Base-by-base conservation (phyloP, 371 early-diverging fungal genomes). In the Mucor velutinosus region DNA sequence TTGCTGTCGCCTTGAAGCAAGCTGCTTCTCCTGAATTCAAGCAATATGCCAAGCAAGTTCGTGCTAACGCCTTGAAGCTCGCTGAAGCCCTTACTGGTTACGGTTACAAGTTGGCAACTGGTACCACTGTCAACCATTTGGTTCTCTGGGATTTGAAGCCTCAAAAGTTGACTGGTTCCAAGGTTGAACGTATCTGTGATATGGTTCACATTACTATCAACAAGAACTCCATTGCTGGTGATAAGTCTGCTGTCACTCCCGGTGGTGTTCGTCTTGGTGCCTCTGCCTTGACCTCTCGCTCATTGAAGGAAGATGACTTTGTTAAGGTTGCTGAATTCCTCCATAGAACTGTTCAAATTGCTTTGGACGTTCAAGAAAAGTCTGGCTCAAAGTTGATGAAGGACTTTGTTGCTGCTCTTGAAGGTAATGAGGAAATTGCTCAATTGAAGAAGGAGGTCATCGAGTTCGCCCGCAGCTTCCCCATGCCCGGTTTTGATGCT, bases 201-300 rank as follows among this genome's bases (percentile, higher is more conserved):
- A 80, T 96, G 61, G 94, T 88, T 74, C 97, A 97, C 78, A 95
- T 99, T 75, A 94, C 97, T 0, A 89, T 96, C 49, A 99, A 99
- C 91, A 99, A 99, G 88, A 99, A 99, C 89, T 97, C 99, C 0
- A 95, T 99, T 19, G 97, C 97, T 12, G 95, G 96, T 39, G 99
- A 99, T 82, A 95, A 90, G 78, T 91, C 90, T 39, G 98, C 99
- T 5, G 83, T 99, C 74, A 88, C 94, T 35, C 99, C 99, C 23
- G 93, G 96, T 62, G 99, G 99, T 64, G 87, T 99, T 66, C 91
- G 99, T 71, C 79, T 93, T 57, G 87, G 94, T 69, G 93, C 97
- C 2, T 97, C 99, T 30, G 99, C 99, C 30, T 96, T 99, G 94
- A 99, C 99, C 51, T 90, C 96, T 45, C 92, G 99, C 70, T 98